phyloP scores from a whole-genome alignment of 2,329 filamentous ascomycete genomes.

The Tolypocladium guangdongense region DNA sequence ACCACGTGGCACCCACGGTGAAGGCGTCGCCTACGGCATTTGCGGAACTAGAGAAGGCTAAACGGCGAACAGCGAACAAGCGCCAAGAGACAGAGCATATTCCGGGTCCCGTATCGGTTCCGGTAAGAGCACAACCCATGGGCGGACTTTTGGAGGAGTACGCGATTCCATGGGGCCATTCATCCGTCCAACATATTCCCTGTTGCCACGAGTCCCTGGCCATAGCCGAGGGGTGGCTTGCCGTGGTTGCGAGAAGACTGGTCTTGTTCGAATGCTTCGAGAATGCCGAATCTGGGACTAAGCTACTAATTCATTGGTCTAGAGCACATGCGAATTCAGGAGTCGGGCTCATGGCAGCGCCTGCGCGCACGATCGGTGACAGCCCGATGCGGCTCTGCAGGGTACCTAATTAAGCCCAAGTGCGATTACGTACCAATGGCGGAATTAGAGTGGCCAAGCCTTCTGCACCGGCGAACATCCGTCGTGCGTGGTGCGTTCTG shows the following conservation, averaged over 20 bases:
- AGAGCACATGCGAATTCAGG: background rate
- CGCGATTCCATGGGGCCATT: background rate
- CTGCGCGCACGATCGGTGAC: background rate
- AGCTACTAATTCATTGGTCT: background rate
- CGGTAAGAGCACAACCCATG: too few relatives aligned
- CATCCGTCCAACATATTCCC: background rate
- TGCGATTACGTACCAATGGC: too few relatives aligned
- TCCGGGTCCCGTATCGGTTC: background rate
- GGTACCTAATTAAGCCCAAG: background rate
- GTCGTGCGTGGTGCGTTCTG: background rate
- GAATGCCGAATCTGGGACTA: background rate
- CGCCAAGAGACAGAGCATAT: background rate
- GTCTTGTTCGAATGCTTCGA: background rate
- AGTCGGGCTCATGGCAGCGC: background rate
- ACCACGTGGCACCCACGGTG: background rate
- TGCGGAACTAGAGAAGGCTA: background rate
- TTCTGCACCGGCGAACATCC: background rate
- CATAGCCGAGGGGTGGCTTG: background rate
- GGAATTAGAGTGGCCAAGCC: background rate
- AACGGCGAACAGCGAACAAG: background rate
- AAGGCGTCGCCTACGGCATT: background rate
- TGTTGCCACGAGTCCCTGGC: background rate
- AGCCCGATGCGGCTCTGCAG: background rate
- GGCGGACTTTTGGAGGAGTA: background rate
- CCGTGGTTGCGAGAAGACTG: background rate